Percentiles rank a stretch among this genome's conserved stretches.
Conservation (phyloP, 2,329 filamentous ascomycete genomes). For the Colletotrichum noveboracense region DNA sequence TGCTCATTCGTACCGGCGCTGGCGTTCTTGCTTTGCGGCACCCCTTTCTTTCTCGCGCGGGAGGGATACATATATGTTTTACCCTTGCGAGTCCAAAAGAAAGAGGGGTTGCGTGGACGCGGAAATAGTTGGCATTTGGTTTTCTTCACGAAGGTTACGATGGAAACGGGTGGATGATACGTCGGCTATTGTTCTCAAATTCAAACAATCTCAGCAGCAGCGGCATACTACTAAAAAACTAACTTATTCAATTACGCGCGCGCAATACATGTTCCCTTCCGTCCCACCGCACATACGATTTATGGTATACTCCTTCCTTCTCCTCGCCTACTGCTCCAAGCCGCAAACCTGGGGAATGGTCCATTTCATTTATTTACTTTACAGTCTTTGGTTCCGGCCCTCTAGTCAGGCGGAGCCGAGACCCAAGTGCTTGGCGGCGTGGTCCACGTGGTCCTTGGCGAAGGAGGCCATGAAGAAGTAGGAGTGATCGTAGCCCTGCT, state of each 20-base stretch:
- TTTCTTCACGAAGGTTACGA: constrained; percentile 16
- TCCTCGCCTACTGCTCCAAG: background rate
- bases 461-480: constrained; percentile 97
- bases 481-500: constrained; percentile 90
- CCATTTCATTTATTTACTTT: background rate
- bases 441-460: constrained; percentile 86
- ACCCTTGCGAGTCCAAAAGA: background rate
- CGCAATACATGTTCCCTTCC: background rate
- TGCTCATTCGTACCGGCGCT: background rate
- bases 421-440: constrained; percentile 83
- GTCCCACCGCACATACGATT: background rate
- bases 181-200: constrained; percentile 15
- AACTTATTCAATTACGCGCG: background rate
- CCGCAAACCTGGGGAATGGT: background rate
- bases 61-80: background rate
- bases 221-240: background rate
- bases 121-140: background rate
- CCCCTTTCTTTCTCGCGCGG: background rate
- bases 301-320: constrained; percentile 1
- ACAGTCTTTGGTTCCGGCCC: constrained; percentile 7
- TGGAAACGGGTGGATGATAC: constrained; percentile 9
- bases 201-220: constrained; percentile 17
- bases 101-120: background rate
- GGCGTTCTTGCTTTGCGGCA: background rate
- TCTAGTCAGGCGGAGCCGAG: constrained; percentile 27